Percentiles rank a stretch among this genome's conserved stretches.
phyloP scores from a whole-genome alignment of 2,329 filamentous ascomycete species.

The Paraphaeosphaeria sporulosa region DNA sequence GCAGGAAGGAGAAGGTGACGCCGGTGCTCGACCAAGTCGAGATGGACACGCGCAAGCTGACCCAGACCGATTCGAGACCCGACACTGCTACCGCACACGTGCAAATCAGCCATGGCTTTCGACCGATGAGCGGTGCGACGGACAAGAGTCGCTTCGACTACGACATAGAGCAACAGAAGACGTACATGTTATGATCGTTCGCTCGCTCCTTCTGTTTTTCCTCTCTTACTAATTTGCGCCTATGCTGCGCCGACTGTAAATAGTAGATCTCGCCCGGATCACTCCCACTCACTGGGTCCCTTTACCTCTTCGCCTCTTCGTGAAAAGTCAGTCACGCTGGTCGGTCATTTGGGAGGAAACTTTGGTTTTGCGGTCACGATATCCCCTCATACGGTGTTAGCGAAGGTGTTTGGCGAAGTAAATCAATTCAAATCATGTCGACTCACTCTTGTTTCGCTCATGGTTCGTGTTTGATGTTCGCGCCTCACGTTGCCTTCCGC shows the following conservation, averaged over 20 bases:
- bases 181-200: constrained; percentile 43
- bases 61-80: constrained; percentile 34
- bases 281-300: constrained; percentile 18
- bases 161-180: constrained; percentile 47
- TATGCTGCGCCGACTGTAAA: constrained; percentile 25
- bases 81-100: constrained; percentile 29
- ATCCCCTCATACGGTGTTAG: constrained; percentile 18
- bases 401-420: constrained; percentile 21
- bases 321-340: constrained; percentile 22
- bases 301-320: constrained; percentile 19
- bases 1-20: constrained; percentile 41
- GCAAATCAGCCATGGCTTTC: constrained; percentile 27
- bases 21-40: constrained; percentile 44
- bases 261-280: constrained; percentile 24
- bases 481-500: not conserved
- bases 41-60: constrained; percentile 43
- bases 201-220: constrained; percentile 20
- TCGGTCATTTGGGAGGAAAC: constrained; percentile 17
- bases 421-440: constrained; percentile 21
- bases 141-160: constrained; percentile 45
- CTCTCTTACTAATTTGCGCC: constrained; percentile 25
- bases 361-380: constrained; percentile 16
- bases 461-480: not conserved
- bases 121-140: constrained; percentile 45
- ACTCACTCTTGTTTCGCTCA: constrained; percentile 14